Conservation (phyloP, 2,329 filamentous ascomycete genomes). For the Ascochyta fabae region DNA sequence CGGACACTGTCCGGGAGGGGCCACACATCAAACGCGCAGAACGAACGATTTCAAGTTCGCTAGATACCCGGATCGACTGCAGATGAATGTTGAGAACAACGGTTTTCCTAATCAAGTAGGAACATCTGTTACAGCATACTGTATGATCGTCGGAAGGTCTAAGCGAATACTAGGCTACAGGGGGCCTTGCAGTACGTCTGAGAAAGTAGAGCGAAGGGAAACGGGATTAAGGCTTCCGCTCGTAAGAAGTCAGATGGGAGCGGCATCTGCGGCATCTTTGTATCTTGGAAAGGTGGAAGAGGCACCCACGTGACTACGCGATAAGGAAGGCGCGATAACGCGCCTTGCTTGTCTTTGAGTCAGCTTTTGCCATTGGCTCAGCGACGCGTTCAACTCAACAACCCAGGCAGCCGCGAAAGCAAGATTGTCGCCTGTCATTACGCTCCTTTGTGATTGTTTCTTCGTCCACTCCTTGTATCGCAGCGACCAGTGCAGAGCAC, state of each 20-base stretch:
- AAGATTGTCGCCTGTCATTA: neutral
- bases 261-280: neutral
- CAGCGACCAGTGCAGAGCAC: neutral
- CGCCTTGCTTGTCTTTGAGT: slow-evolving; percentile 3
- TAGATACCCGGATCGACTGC: neutral
- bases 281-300: neutral
- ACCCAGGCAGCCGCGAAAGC: slow-evolving; percentile 14
- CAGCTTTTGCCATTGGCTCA: slow-evolving; percentile 13
- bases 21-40: neutral
- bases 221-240: neutral
- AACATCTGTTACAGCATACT: neutral
- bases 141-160: neutral
- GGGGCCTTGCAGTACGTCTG: neutral
- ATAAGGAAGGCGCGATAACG: slow-evolving; percentile 9
- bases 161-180: neutral
- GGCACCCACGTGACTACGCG: slow-evolving; percentile 10
- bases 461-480: neutral
- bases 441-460: neutral
- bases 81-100: neutral
- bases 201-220: slow-evolving; percentile 12
- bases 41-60: neutral
- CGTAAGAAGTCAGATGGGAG: neutral
- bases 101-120: neutral
- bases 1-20: neutral
- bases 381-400: slow-evolving; percentile 1